Conservation (phyloP, 2,329 filamentous ascomycete species). For the Colletotrichum scovillei region DNA sequence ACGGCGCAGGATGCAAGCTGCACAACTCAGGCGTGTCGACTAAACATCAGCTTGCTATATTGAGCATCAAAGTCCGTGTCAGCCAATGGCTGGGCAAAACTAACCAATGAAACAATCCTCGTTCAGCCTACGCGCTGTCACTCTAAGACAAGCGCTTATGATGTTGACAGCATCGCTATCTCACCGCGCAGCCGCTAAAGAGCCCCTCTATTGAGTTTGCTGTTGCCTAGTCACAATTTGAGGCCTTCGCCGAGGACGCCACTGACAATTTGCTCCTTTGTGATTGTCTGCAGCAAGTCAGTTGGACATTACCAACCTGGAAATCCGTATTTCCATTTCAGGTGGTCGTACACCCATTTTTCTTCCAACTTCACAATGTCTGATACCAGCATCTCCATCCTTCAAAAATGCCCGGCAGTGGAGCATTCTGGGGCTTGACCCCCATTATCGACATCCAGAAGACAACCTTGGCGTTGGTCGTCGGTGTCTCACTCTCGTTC, state of each 20-base stretch:
- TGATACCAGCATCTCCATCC: background rate
- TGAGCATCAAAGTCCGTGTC: slow-evolving; percentile 3
- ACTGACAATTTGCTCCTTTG: background rate
- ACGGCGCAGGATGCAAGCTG: slow-evolving; percentile 15
- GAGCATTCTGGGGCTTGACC: background rate
- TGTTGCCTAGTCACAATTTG: background rate
- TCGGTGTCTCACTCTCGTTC: background rate
- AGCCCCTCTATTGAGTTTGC: background rate
- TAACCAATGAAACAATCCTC: background rate
- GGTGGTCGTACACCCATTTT: background rate
- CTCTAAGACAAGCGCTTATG: slow-evolving; percentile 16
- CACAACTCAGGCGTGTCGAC: background rate
- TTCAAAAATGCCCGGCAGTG: background rate
- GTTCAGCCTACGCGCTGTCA: background rate
- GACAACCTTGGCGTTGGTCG: background rate
- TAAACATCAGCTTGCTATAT: slow-evolving; percentile 15
- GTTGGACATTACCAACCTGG: background rate
- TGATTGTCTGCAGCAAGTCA: background rate
- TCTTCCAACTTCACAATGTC: background rate
- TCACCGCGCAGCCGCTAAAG: background rate
- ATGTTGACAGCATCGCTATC: background rate
- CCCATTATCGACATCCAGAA: background rate
- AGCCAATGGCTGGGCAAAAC: background rate
- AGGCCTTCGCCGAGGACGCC: background rate
- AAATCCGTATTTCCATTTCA: background rate